Conservation (phyloP, 208 protist genomes). For the Acanthamoeba castellanii region DNA sequence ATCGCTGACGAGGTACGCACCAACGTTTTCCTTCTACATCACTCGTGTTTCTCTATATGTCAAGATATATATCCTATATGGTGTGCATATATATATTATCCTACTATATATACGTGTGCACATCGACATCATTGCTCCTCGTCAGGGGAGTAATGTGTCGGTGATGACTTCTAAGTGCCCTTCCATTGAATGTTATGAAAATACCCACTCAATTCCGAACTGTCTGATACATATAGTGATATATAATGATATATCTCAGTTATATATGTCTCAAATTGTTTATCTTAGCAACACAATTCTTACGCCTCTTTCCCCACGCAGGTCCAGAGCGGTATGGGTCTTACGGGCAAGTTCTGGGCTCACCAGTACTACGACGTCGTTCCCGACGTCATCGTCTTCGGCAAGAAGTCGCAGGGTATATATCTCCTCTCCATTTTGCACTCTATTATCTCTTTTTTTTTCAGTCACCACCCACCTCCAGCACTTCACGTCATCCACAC, state of each 20-base stretch:
- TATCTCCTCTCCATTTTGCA: not conserved
- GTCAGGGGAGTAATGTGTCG: not conserved
- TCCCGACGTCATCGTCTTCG: constrained; percentile 78
- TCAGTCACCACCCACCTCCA: not conserved
- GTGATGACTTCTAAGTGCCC: not conserved
- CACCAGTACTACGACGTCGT: constrained; percentile 69
- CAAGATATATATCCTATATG: not conserved
- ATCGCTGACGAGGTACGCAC: constrained; percentile 66
- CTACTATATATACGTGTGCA: not conserved
- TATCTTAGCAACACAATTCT: not conserved
- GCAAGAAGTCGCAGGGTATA: constrained; percentile 75
- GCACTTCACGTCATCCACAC: too few species aligned
- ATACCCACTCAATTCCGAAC: constrained; percentile 16
- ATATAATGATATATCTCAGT: too few species aligned
- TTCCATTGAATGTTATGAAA: constrained; percentile 4
- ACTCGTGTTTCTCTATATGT: not conserved
- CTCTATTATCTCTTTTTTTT: not conserved
- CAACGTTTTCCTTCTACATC: not conserved
- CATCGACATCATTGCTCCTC: too few species aligned
- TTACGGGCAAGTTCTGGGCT: constrained; percentile 75
- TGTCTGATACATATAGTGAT: constrained; percentile 31
- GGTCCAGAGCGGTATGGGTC: constrained; percentile 76
- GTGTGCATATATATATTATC: not conserved
- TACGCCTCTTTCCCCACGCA: not conserved
- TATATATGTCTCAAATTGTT: not conserved